Base-by-base conservation (phyloP, 1,139 yeast species). In the Yamadazyma diddensiae region DNA sequence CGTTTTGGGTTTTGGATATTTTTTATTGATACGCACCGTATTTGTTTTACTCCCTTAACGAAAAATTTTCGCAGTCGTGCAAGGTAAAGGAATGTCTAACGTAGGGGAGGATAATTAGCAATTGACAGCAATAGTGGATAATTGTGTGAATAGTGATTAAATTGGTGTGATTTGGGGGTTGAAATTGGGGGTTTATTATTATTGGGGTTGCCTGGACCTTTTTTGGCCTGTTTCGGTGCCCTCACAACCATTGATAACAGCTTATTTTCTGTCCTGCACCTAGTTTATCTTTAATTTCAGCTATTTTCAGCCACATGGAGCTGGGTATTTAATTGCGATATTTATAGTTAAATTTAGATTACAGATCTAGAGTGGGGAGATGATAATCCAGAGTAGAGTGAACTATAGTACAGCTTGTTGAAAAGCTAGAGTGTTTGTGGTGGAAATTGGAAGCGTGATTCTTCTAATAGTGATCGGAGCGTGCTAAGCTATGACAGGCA, bases 61-160 rank as follows among this genome's bases (percentile, higher is more conserved):
- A 32, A 32, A 32, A 32, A 28, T 32, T 32, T 32, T 32, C 35
- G 21, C 35, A 28, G 35, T 32, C 35, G 35, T 28, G 35, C 23
- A 9, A 16, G 14, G 19, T 15, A 20, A 23, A 19, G 22, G 15
- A 18, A 18, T 26, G 12, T 11, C 6, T 5, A 4, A 8, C 7
- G 11, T 8, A 5, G n/a, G 22, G 22, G 15, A n/a, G 9, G 28
- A n/a, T 15, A 9, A 6, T 6, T 25, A 15, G 20, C 12, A 7
- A 16, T 15, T 15, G 28, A 25, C 11, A 15, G 10, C 19, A n/a
- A n/a, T n/a, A n/a, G n/a, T n/a, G n/a, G n/a, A n/a, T n/a, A n/a
- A n/a, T 18, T 18, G 20, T 6, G 20, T 6, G 20, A 18, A 6
- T 6, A 18, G 20, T 6, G 9, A 9, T 18, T 6, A 9, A 6